Evolutionary conservation across 148 eudicot genomes (phyloP).

Genomic region (Rhododendron kiyosumense): DNA sequence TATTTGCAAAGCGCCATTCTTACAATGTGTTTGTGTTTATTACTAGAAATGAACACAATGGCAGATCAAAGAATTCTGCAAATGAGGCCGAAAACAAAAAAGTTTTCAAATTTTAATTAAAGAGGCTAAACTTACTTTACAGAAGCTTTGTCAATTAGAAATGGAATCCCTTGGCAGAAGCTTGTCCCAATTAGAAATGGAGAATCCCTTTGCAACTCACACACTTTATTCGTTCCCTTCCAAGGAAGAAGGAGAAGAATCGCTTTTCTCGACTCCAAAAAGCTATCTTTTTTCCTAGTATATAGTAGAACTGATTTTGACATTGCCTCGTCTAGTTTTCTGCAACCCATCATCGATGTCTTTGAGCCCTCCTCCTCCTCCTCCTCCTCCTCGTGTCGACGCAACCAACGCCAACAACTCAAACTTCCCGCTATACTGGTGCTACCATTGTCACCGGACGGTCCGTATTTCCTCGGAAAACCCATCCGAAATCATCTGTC

Average conservation of each 20-base stretch:
- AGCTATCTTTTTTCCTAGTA: constrained; percentile 15
- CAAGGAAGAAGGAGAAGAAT: constrained; percentile 23
- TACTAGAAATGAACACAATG: background rate
- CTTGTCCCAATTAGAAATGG: background rate
- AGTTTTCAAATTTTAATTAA: too few species aligned
- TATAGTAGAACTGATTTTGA: background rate
- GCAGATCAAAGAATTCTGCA: background rate
- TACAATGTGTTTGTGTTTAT: too few species aligned
- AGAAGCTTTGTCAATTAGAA: too few species aligned
- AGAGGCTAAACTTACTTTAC: too few species aligned
- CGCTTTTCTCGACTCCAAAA: constrained; percentile 18
- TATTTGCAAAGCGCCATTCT: too few species aligned
- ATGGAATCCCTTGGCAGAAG: background rate
- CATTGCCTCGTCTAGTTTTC: background rate
- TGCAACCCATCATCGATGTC: constrained; percentile 28
- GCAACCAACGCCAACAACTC: constrained; percentile 9
- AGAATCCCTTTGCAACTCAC: constrained; percentile 11
- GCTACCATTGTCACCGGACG: constrained; percentile 67
- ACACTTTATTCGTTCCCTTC: constrained; percentile 27
- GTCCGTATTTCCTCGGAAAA: constrained; percentile 45
- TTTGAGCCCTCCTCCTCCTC: constrained; percentile 13
- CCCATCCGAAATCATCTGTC: constrained; percentile 46
- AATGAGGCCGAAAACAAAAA: background rate
- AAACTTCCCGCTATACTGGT: constrained; percentile 63
- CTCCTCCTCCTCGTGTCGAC: constrained; percentile 11